These are phyloP conservation scores for Erysimum pusillum DNA, from an alignment of 441 rosid species.

Conservation along the genomic window DNA sequence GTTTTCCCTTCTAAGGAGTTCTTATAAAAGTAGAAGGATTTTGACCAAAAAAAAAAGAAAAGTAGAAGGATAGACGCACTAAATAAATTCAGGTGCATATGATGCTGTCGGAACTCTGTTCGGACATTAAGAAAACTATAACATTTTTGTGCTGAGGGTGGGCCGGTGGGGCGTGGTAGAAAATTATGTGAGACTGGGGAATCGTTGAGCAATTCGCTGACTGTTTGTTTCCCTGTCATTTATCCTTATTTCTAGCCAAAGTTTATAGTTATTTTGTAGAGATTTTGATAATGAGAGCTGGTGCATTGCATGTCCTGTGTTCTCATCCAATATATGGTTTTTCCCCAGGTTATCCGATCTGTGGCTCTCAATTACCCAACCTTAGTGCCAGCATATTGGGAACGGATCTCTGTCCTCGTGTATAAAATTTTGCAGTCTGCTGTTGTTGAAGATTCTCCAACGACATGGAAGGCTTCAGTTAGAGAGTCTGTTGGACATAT, in stretches of 20 bases:
- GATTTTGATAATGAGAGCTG: conserved; percentile 26
- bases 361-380: conserved; percentile 82
- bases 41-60: background rate
- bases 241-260: conserved; percentile 4
- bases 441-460: conserved; percentile 57
- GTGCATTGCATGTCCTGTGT: conserved; percentile 25
- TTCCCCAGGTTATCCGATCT: conserved; percentile 83
- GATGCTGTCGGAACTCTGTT: conserved; percentile 22
- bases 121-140: background rate
- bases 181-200: conserved; percentile 8
- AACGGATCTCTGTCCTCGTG: conserved; percentile 60
- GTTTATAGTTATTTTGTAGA: conserved; percentile 8
- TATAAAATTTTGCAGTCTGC: conserved; percentile 56
- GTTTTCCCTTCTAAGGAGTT: conserved; percentile 21
- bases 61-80: conserved; percentile 26
- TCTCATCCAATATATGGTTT: conserved; percentile 34
- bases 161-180: background rate
- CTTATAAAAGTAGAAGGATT: conserved; percentile 29
- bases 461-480: conserved; percentile 61
- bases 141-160: conserved; percentile 31
- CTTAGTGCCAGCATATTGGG: conserved; percentile 71
- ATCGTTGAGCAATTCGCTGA: conserved; percentile 27
- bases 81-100: conserved; percentile 24
- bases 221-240: conserved; percentile 21
- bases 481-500: conserved; percentile 56